Base-by-base conservation (phyloP, 2,329 filamentous ascomycete species). In the Colletotrichum abscissum region DNA sequence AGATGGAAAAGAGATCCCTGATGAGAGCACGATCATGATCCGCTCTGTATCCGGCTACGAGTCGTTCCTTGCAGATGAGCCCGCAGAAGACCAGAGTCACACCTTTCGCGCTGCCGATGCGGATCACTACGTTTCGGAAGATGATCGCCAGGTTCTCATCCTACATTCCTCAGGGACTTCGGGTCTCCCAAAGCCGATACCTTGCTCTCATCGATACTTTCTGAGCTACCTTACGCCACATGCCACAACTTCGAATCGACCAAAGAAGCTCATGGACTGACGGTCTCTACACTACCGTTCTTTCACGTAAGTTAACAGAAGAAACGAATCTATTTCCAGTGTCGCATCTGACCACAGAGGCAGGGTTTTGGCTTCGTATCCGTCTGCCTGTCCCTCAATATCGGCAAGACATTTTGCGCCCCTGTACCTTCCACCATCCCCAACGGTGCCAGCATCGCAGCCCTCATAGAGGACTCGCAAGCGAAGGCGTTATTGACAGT, bases 141-240 rank as follows among this genome's bases (percentile, higher is more conserved):
- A 42, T 42, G 38, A 42, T 16, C 38, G 38, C 38, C 38, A 42
- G 16, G 38, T 42, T 42, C 14, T 42, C 38, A 42, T 82, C 28
- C 75, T 82, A 5, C 81, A 82, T 69, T 81, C 80, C 4, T 82
- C 81, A 0, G 81, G 81, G 0, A 82, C 80, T 5, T 83, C 81
- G 1, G 81, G 81, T 38, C 67, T 81, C 14, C 81, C 82, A 11
- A 83, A 83, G 65, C 80, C 81, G 5, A 82, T 82, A 52, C 75
- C 74, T 16, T 75, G 80, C 12, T 75, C 78, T 2, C 80, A 82
- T 38, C 76, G 78, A 38, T 78, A 80, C 52, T 56, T 80, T 1
- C 76, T 81, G 0, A 78, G 77, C 4, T 79, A n/a, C n/a, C n/a
- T n/a, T n/a, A 77, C 30, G 79, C 78, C 5, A 78, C 75, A 33